Evolutionary conservation across 805 yeast genomes (phyloP), one percentile per base, ranked within the genome.

Genomic region (Candida coleopterorum): DNA sequence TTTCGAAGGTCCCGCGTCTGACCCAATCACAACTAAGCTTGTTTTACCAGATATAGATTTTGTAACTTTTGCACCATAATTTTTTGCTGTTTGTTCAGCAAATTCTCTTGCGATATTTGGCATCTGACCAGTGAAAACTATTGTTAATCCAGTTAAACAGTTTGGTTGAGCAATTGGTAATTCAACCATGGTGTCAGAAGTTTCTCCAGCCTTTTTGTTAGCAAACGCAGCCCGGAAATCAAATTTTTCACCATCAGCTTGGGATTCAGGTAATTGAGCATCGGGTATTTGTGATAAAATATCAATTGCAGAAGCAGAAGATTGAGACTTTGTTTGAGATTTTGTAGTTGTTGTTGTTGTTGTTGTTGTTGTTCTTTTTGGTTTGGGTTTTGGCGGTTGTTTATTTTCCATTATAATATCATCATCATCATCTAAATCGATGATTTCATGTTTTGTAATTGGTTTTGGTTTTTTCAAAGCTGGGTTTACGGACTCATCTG

Each of bases 1-100:
- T 58, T 93, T 93, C n/a, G 87, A 79, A 2, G 97, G 97, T 0
- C 98, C 98, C 2, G 98, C 97, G 47, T 93, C 97, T 35, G 74
- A 87, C 6, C 98, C 98, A 21, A 93, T 69, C 1, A 93, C 97
- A 2, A 90, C 95, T 31, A 88, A 68, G 17, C 87, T 75, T 1
- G 98, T 93, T 50, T 82, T 85, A 9, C 86, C 77, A 38, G 93
- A 84, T 18, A 90, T 81, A 0, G 95, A 75, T 48, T 85, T 79
- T 4, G 94, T 85, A 12, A 90, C 95, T 49, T 80, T 80, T 3
- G 96, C 98, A 11, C 98, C 98, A 51, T 90, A 87, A 44, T 74
- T 72, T 48, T 85, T 81, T 4, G 96, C 95, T 9, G 85, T 52
- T 17, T 73, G 68, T 51, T 85, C 94, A 20, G 89, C 80, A 15